phyloP scores from a whole-genome alignment of 2,329 filamentous ascomycete genomes.

The Ilyonectria robusta region DNA sequence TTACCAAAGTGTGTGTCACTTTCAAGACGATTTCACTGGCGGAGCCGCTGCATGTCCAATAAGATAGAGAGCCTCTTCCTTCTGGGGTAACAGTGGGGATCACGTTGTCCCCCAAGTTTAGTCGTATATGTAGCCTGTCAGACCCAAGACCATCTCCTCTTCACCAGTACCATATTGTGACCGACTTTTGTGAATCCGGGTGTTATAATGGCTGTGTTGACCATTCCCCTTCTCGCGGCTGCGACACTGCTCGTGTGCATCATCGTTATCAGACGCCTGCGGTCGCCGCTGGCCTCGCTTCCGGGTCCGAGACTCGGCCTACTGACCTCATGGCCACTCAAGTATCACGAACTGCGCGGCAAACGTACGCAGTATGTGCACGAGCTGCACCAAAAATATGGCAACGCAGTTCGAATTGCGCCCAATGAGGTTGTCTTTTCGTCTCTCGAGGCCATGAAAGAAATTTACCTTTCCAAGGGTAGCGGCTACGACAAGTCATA shows the following conservation, averaged over 20 bases:
- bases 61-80: not conserved
- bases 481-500: conserved; percentile 35
- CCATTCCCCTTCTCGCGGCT: not conserved
- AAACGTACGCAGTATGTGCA: conserved; percentile 35
- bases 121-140: not conserved
- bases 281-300: conserved; percentile 26
- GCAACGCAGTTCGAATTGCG: conserved; percentile 25
- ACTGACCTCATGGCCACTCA: conserved; percentile 22
- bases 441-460: conserved; percentile 29
- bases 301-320: conserved; percentile 31
- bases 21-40: not conserved
- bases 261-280: conserved; percentile 4
- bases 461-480: conserved; percentile 35
- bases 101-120: not conserved
- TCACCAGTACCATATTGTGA: fast-evolving
- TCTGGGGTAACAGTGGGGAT: not conserved
- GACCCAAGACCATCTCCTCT: not conserved
- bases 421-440: conserved; percentile 38
- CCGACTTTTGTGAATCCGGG: too few relatives aligned
- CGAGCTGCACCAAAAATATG: conserved; percentile 24
- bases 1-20: not conserved
- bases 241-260: conserved; percentile 3
- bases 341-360: conserved; percentile 30
- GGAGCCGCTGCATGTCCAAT: not conserved
- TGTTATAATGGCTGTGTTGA: conserved; percentile 18